Percentiles rank a stretch among this genome's conserved stretches.
Conservation (phyloP, 176 grass and related monocot species). For the Eremochloa ophiuroides region DNA sequence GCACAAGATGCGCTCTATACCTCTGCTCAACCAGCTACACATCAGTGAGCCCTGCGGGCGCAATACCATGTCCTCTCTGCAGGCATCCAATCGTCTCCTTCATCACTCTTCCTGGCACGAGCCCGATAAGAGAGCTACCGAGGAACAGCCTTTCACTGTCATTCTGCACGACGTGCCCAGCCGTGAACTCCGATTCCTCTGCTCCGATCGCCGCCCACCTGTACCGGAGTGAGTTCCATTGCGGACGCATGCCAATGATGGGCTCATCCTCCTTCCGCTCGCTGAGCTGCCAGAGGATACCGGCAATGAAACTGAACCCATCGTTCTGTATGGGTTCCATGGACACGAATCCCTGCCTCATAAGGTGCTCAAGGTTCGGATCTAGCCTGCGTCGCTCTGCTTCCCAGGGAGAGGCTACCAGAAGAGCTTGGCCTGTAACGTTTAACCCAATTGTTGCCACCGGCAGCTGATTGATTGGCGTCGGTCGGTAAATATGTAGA, state of each 20-base stretch:
- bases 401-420: slow-evolving; percentile 62
- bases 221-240: slow-evolving; percentile 63
- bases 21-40: slow-evolving; percentile 81
- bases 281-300: slow-evolving; percentile 77
- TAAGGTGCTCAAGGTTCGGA: slow-evolving; percentile 53
- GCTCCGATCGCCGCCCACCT: slow-evolving; percentile 31
- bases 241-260: slow-evolving; percentile 40
- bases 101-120: slow-evolving; percentile 47
- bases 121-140: slow-evolving; percentile 56
- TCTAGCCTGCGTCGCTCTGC: slow-evolving; percentile 46
- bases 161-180: slow-evolving; percentile 70
- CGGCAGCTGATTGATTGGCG: slow-evolving; percentile 32
- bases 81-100: slow-evolving; percentile 75
- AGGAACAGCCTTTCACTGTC: slow-evolving; percentile 73
- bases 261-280: slow-evolving; percentile 80
- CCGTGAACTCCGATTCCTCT: slow-evolving; percentile 54
- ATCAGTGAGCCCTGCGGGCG: slow-evolving; percentile 46
- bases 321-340: slow-evolving; percentile 72
- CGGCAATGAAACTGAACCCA: slow-evolving; percentile 68
- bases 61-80: slow-evolving; percentile 89
- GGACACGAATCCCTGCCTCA: slow-evolving; percentile 61
- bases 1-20: slow-evolving; percentile 94
- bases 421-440: slow-evolving; percentile 62
- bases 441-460: slow-evolving; percentile 54
- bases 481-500: no score